Percentiles rank a stretch among this genome's conserved stretches.
phyloP scores from a whole-genome alignment of 495 filamentous ascomycete genomes.

The Tuber magnatum region DNA sequence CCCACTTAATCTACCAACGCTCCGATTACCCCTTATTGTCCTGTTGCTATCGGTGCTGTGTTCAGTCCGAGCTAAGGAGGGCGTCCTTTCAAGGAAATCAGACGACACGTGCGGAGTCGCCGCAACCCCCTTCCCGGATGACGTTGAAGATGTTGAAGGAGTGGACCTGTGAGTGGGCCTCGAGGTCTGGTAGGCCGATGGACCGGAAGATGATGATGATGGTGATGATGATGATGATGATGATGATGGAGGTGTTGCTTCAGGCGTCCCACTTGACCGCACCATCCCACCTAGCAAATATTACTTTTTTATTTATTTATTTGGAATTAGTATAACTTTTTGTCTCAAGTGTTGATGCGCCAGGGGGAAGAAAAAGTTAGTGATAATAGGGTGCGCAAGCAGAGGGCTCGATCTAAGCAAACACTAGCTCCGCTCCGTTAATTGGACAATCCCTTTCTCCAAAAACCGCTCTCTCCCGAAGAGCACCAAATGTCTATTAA shows the following conservation, averaged over 20 bases:
- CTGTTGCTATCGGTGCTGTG: constrained; percentile 14
- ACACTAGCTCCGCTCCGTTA: not conserved
- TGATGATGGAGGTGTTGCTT: constrained; percentile 34
- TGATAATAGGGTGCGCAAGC: constrained; percentile 12
- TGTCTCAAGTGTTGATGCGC: constrained; percentile 12
- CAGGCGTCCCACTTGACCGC: constrained; percentile 37
- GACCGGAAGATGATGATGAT: constrained; percentile 33
- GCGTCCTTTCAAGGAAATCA: constrained; percentile 22
- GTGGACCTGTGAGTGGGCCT: constrained; percentile 33
- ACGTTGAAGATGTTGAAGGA: constrained; percentile 30
- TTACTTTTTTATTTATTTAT: constrained; percentile 35
- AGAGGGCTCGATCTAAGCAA: constrained; percentile 2
- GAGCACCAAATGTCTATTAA: not conserved
- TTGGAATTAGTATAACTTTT: constrained; percentile 29
- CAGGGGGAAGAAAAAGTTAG: constrained; percentile 15
- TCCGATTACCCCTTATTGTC: constrained; percentile 30
- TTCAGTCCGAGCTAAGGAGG: constrained; percentile 22
- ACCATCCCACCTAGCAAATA: constrained; percentile 39
- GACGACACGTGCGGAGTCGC: constrained; percentile 32
- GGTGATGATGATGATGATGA: too few species aligned
- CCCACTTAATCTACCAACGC: constrained; percentile 24
- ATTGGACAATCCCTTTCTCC: not conserved
- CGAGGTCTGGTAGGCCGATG: constrained; percentile 28
- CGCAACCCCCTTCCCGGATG: constrained; percentile 35
- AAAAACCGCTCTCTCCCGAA: not conserved